Base-by-base conservation (phyloP, 148 eudicot genomes). In the Pharnaceum exiguum region DNA sequence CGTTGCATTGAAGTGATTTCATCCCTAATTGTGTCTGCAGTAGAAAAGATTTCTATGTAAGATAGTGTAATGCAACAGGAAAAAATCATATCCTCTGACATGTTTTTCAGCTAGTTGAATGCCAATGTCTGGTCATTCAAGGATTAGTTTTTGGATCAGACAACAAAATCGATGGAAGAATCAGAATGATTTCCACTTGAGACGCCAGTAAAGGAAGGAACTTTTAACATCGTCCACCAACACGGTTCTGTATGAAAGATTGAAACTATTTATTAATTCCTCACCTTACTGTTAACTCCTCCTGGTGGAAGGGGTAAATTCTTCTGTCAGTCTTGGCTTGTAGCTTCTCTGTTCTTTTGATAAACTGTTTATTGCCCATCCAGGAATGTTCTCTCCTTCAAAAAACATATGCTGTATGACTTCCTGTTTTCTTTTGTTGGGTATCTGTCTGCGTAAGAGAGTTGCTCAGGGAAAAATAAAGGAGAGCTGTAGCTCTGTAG, bases 131-230 rank as follows among this genome's bases (percentile, higher is more conserved):
- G 29, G 60, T 27, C 11, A 23, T 27, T 30, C 23, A 58, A 44
- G 16, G 27, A 21, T 28, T 15, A 1, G 33, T 32, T 7, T 24
- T 47, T 60, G 16, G 21, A 22, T 47, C 60, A 68, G 72, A 60
- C 71, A 68, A 19, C 29, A 35, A 59, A 44, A 67, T 67, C 65
- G 51, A 12, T 21, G 45, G 47, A 52, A 60, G 37, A 3, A 27
- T 6, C 52, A 4, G 31, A 52, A 52, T 23, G 60, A 43, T 59
- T 11, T 67, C 42, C 24, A 42, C 43, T 43, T 47, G 46, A 21
- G 22, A 16, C 27, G 35, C 39, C 46, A 45, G 37, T 32, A 17
- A 49, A 25, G 28, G 31, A 19, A 52, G 35, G 28, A 37, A 18
- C 43, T 55, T 60, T 57, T 25, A 30, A 32, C n/a, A 18, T 46